Evolutionary conservation across 345 rosid species (phyloP).

Genomic region (Rubroshorea leprosula): DNA sequence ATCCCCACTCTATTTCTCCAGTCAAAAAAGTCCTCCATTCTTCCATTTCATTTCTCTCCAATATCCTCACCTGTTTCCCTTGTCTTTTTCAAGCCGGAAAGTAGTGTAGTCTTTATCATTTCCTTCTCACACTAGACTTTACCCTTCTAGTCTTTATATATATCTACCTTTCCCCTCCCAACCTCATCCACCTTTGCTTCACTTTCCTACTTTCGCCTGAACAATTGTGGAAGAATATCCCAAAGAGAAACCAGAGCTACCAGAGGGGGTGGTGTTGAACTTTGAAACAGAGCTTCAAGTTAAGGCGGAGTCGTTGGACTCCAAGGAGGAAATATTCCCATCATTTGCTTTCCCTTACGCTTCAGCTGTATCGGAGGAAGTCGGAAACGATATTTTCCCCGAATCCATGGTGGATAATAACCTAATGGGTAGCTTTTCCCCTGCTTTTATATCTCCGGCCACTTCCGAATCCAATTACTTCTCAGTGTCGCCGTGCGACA

Average conservation of each 20-base stretch:
- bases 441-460: constrained; percentile 29
- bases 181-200: not conserved
- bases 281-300: constrained; percentile 17
- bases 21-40: not conserved
- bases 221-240: not conserved
- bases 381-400: constrained; percentile 6
- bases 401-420: constrained; percentile 22
- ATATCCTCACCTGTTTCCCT: constrained; percentile 19
- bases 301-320: constrained; percentile 28
- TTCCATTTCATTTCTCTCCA: constrained; percentile 16
- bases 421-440: constrained; percentile 22
- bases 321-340: constrained; percentile 22
- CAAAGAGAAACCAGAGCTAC: constrained; percentile 15
- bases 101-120: too few relatives aligned
- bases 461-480: constrained; percentile 47
- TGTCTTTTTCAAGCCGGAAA: not conserved
- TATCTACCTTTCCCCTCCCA: too few relatives aligned
- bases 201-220: too few relatives aligned
- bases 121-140: not conserved
- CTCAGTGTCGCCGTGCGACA: constrained; percentile 25
- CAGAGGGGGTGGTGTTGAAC: constrained; percentile 10
- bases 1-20: too few relatives aligned
- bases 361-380: constrained; percentile 14
- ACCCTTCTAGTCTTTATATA: too few relatives aligned
- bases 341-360: constrained; percentile 20